Percentiles rank a stretch among this genome's conserved stretches.
Evolutionary conservation across 2,329 filamentous ascomycete species (phyloP).

Genomic region (Colletotrichum sp.): DNA sequence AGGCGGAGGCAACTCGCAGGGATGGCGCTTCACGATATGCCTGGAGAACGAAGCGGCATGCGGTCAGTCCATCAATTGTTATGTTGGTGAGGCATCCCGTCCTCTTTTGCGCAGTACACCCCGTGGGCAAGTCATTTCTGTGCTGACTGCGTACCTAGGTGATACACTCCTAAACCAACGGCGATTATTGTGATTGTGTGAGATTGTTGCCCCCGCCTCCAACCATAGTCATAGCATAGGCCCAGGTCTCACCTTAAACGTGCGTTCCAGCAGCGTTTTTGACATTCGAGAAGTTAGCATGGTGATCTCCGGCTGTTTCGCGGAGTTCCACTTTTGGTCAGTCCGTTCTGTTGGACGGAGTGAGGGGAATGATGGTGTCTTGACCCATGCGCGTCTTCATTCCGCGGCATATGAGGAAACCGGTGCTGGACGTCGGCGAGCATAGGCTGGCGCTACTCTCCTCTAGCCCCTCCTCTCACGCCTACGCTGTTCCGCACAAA

Average conservation of each 20-base stretch:
- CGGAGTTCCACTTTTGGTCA: not conserved
- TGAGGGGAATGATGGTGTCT: not conserved
- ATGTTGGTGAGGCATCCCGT: not conserved
- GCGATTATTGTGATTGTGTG: not conserved
- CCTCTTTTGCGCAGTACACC: not conserved
- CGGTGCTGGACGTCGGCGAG: not conserved
- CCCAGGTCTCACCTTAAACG: not conserved
- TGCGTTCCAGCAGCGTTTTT: not conserved
- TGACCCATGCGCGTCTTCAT: not conserved
- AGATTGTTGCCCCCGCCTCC: not conserved
- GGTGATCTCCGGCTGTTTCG: constrained; percentile 1
- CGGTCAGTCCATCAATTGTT: not conserved
- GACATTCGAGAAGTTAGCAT: not conserved
- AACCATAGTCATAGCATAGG: not conserved
- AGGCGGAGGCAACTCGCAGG: not conserved
- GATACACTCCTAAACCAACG: not conserved
- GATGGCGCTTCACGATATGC: not conserved
- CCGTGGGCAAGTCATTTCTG: no score
- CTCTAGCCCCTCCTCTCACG: not conserved
- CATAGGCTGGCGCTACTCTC: not conserved
- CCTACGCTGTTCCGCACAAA: not conserved
- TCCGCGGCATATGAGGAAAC: not conserved
- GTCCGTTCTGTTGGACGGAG: not conserved
- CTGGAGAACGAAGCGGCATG: not conserved
- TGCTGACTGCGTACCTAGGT: not conserved